A percentile compares a stretch with the other conserved stretches of the same genome.
phyloP scores from a whole-genome alignment of 352 stramenopile species.

The Pythium scleroteichum region DNA sequence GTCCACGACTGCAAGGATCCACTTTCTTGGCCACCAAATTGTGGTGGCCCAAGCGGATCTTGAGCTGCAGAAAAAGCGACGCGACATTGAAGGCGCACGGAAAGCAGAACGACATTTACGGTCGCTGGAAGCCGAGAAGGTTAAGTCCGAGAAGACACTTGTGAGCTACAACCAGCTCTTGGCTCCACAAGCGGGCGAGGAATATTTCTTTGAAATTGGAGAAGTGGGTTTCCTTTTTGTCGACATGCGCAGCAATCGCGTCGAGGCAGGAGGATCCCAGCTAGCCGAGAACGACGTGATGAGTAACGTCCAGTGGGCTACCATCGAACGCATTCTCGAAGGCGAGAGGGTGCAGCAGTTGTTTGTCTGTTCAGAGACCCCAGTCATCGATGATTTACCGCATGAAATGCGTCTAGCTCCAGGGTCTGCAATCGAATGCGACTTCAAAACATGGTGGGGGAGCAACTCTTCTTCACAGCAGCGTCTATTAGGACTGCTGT shows the following conservation, averaged over 20 bases:
- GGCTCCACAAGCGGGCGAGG: slow-evolving; percentile 57
- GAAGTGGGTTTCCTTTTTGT: slow-evolving; percentile 54
- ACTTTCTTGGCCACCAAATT: slow-evolving; percentile 44
- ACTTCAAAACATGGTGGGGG: slow-evolving; percentile 45
- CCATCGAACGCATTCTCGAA: slow-evolving; percentile 49
- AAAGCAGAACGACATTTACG: slow-evolving; percentile 61
- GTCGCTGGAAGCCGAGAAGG: slow-evolving; percentile 51
- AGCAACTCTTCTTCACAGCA: slow-evolving; percentile 35
- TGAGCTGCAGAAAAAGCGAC: slow-evolving; percentile 62
- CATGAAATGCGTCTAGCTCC: slow-evolving; percentile 6
- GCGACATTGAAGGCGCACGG: slow-evolving; percentile 61
- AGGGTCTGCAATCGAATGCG: neutral
- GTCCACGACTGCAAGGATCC: slow-evolving; percentile 45
- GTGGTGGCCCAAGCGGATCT: slow-evolving; percentile 37
- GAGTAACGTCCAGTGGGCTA: slow-evolving; percentile 61
- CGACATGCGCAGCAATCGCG: slow-evolving; percentile 56
- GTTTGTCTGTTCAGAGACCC: slow-evolving; percentile 54
- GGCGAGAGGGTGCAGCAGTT: slow-evolving; percentile 33
- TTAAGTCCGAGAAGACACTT: slow-evolving; percentile 48
- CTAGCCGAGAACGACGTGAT: slow-evolving; percentile 53
- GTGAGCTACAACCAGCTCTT: slow-evolving; percentile 66
- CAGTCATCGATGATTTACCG: slow-evolving; percentile 42
- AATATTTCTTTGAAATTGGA: slow-evolving; percentile 51
- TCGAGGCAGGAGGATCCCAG: slow-evolving; percentile 63
- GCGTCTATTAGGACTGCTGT: slow-evolving; percentile 51